Conservation (phyloP, 2,329 filamentous ascomycete species). For the Macrophomina phaseolina region DNA sequence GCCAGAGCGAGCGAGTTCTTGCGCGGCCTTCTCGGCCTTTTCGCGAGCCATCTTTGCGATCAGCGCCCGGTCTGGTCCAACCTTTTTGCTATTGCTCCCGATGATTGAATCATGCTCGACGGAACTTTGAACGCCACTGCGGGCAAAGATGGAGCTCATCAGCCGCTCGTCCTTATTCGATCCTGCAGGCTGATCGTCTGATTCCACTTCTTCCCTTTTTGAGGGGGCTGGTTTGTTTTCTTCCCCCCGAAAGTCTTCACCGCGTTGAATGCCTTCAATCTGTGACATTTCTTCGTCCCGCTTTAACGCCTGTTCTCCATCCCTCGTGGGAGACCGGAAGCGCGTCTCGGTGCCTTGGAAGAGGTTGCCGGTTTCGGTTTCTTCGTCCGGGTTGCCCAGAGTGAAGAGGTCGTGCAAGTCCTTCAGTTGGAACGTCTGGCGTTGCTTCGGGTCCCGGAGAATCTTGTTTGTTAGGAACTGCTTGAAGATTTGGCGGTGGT, state of each 20-base stretch:
- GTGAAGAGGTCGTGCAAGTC: conserved; percentile 93
- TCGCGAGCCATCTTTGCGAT: conserved; percentile 82
- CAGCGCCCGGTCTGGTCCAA: conserved; percentile 76
- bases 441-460: conserved; percentile 89
- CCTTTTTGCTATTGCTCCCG: conserved; percentile 57
- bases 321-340: conserved; percentile 26
- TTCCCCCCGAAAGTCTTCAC: conserved; percentile 49
- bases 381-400: conserved; percentile 66
- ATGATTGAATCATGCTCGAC: conserved; percentile 93
- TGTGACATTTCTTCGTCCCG: conserved; percentile 31
- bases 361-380: conserved; percentile 82
- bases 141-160: conserved; percentile 87
- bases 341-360: conserved; percentile 78
- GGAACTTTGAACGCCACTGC: conserved; percentile 85
- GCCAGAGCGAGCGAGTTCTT: conserved; percentile 73
- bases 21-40: conserved; percentile 78
- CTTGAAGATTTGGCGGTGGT: conserved; percentile 98
- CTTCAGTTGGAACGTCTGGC: conserved; percentile 85
- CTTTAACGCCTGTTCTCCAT: background rate
- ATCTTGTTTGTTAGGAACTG: conserved; percentile 98
- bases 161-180: conserved; percentile 64
- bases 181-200: conserved; percentile 30
- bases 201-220: conserved; percentile 28
- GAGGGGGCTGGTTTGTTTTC: conserved; percentile 28
- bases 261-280: conserved; percentile 50